phyloP scores from a whole-genome alignment of 129 eudicot genomes.

The Flaveria brownii region DNA sequence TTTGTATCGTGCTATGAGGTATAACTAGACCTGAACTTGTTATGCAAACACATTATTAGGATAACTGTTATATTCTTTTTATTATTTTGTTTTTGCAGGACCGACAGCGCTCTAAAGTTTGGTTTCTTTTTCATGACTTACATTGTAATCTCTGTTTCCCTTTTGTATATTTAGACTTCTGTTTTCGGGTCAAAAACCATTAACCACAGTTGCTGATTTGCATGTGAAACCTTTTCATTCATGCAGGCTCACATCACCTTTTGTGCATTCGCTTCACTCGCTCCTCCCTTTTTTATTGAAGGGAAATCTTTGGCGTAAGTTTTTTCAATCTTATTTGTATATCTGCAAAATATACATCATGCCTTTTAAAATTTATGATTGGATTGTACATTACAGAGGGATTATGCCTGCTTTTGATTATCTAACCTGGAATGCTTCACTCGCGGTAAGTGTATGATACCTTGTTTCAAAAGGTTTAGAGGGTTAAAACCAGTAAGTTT shows the following conservation, averaged over 20 bases:
- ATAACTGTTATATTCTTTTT: background rate
- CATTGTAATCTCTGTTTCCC: conserved; percentile 39
- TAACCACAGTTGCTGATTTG: background rate
- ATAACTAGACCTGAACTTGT: conserved; percentile 22
- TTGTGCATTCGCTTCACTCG: conserved; percentile 71
- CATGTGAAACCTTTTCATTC: conserved; percentile 18
- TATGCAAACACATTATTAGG: background rate
- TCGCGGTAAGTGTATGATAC: conserved; percentile 55
- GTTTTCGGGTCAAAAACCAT: background rate
- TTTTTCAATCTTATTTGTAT: background rate
- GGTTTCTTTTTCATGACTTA: conserved; percentile 75
- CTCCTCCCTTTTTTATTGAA: conserved; percentile 80
- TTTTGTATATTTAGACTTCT: background rate
- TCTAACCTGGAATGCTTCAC: conserved; percentile 50
- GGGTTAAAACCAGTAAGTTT: background rate
- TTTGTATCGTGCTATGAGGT: conserved; percentile 95
- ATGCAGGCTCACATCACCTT: conserved; percentile 70
- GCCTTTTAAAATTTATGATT: conserved; percentile 8
- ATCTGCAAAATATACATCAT: no score
- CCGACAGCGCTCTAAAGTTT: conserved; percentile 73
- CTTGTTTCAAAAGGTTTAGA: background rate
- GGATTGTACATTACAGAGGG: conserved; percentile 56
- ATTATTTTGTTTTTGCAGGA: conserved; percentile 44
- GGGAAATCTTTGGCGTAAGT: conserved; percentile 80
- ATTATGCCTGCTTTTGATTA: conserved; percentile 73